Evolutionary conservation across 2,329 filamentous ascomycete species (phyloP).

Genomic region (Pseudogymnoascus sp.): DNA sequence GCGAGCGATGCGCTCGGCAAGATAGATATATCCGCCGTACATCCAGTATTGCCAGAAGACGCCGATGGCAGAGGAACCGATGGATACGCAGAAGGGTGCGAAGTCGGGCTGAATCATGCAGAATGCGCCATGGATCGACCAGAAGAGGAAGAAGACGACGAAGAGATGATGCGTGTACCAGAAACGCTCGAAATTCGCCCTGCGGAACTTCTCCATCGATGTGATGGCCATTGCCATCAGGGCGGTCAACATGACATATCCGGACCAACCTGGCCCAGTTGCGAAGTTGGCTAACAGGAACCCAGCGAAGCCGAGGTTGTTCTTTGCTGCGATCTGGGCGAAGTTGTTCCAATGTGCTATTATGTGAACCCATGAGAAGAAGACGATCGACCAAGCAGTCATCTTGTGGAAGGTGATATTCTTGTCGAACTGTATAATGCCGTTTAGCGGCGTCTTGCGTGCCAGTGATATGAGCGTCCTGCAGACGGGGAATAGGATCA

Average conservation of each 20-base stretch:
- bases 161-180: slow-evolving; percentile 90
- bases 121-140: slow-evolving; percentile 81
- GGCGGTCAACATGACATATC: slow-evolving; percentile 73
- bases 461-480: slow-evolving; percentile 74
- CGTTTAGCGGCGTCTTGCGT: slow-evolving; percentile 72
- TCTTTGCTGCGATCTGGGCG: slow-evolving; percentile 63
- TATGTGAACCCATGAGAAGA: slow-evolving; percentile 81
- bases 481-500: slow-evolving; percentile 75
- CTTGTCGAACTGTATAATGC: slow-evolving; percentile 82
- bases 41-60: slow-evolving; percentile 90
- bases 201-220: slow-evolving; percentile 66
- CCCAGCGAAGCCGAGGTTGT: slow-evolving; percentile 69
- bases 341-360: slow-evolving; percentile 85
- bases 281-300: slow-evolving; percentile 69
- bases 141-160: slow-evolving; percentile 81
- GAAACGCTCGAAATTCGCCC: slow-evolving; percentile 80
- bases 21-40: slow-evolving; percentile 72
- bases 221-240: slow-evolving; percentile 73
- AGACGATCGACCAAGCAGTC: slow-evolving; percentile 79
- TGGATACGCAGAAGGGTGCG: slow-evolving; percentile 65
- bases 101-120: slow-evolving; percentile 85
- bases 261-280: slow-evolving; percentile 76
- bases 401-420: slow-evolving; percentile 84
- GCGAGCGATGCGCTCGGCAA: slow-evolving; percentile 68
- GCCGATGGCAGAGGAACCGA: slow-evolving; percentile 56